Conservation (phyloP, 73 alveolate species). For the Halteria grandinella region DNA sequence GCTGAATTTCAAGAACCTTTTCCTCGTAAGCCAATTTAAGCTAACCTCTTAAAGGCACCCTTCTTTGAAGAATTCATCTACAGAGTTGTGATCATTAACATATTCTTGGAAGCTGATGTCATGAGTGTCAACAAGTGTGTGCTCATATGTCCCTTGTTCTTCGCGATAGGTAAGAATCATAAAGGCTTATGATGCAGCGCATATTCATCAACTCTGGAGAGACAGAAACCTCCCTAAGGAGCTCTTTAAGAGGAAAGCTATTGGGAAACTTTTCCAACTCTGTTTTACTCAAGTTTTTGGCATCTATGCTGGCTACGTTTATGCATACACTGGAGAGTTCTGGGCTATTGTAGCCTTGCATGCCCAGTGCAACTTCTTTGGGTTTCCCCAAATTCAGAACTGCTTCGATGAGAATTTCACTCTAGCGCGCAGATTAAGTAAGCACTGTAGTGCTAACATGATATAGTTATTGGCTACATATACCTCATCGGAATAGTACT, state of each 20-base stretch:
- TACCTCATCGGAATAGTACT: constrained; percentile 21
- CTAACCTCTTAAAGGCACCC: too few relatives aligned
- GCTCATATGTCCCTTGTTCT: constrained; percentile 28
- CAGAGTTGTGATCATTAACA: constrained; percentile 50
- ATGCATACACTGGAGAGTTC: constrained; percentile 37
- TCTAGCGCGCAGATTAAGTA: constrained; percentile 6
- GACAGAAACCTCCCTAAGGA: constrained; percentile 7
- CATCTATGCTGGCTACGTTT: constrained; percentile 53
- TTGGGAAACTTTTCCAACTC: constrained; percentile 25
- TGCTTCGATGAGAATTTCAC: constrained; percentile 12
- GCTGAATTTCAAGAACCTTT: constrained; percentile 10
- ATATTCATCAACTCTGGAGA: constrained; percentile 32
- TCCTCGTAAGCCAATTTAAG: background rate
- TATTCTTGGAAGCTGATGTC: constrained; percentile 37
- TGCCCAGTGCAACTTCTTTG: constrained; percentile 46
- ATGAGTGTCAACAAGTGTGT: constrained; percentile 11
- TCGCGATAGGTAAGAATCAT: constrained; percentile 27
- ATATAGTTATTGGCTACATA: constrained; percentile 29
- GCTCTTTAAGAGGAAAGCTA: background rate
- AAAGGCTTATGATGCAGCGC: constrained; percentile 10
- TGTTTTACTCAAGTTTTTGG: constrained; percentile 50
- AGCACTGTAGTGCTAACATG: background rate
- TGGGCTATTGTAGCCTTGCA: constrained; percentile 56
- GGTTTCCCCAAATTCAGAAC: constrained; percentile 40
- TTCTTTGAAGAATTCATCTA: constrained; percentile 46